phyloP scores from a whole-genome alignment of 441 rosid species.

The Raphanus hybrid region DNA sequence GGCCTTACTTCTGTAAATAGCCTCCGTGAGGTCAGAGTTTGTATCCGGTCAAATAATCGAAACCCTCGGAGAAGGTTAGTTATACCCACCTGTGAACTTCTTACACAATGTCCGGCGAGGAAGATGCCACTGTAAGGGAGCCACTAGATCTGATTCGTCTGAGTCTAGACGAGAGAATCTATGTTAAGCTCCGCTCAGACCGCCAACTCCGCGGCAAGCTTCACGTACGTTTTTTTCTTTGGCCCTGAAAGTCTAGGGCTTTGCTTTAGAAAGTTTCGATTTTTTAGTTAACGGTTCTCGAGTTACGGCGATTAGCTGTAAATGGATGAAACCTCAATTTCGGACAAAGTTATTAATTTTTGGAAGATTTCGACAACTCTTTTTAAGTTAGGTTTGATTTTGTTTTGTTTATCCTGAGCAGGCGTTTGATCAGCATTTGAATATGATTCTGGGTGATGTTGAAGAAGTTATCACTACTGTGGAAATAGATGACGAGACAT shows the following conservation, averaged over 20 bases:
- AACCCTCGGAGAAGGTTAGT: conserved; percentile 16
- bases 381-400: not conserved
- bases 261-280: not conserved
- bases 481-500: conserved; percentile 98
- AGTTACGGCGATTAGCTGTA: not conserved
- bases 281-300: not conserved
- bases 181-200: conserved; percentile 99
- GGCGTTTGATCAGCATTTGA: conserved; percentile 99
- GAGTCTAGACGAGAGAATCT: conserved; percentile 97
- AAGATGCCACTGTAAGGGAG: conserved; percentile 94
- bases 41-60: not conserved
- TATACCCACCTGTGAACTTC: not conserved
- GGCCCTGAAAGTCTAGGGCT: not conserved
- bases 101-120: conserved; percentile 69
- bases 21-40: conserved; percentile 5
- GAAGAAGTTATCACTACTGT: conserved; percentile 95
- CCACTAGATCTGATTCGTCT: conserved; percentile 95
- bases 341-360: not conserved
- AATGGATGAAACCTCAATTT: not conserved
- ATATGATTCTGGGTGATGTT: conserved; percentile 99
- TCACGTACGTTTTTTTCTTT: conserved; percentile 53
- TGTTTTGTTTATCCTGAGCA: conserved; percentile 43
- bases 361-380: not conserved
- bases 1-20: conserved; percentile 6
- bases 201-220: conserved; percentile 99